Evolutionary conservation across 2,329 filamentous ascomycete species (phyloP), one percentile per base, ranked within the genome.

Genomic region (Monosporascus sp.): DNA sequence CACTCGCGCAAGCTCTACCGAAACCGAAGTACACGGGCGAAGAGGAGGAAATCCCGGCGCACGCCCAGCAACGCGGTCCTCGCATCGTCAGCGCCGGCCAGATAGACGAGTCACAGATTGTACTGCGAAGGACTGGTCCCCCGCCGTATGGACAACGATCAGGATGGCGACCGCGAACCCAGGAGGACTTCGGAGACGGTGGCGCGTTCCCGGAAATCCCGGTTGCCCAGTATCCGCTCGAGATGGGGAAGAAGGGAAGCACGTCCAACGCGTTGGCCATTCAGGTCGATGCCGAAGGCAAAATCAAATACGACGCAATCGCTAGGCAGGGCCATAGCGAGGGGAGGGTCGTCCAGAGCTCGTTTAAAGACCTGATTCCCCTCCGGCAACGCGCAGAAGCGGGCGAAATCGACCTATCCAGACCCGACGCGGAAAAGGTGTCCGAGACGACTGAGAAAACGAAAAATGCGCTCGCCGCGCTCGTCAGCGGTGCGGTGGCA

Each of bases 291-390:
- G 84, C 80, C 0, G 88, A 96, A 60, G 94, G 94, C 45, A 96
- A 95, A 68, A 89, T 97, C 58, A 95, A 96, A 72, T 99, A 97
- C 75, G 91, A 96, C 70, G 91, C 92, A 51, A 96, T 99, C 66
- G 93, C 93, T 50, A 82, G 87, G 64, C 88, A 93, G 66, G 94
- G 94, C 15, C 94, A 99, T 70, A 80, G 80, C 67, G 90, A 91
- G 20, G 85, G 84, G 55, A 82, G 92, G 49, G 89, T 97, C 59
- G 86, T 99, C 11, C 94, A 99, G 71, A 87, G 94, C 20, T 96
- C 89, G 8, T 99, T 99, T 77, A 97, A 96, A 69, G 94, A 97
- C 65, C 76, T 99, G 49, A 99, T 99, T 57, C 94, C 94, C 7
- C 79, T 99, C 55, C 84, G 94, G 56, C 92, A 97, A 71, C 87